phyloP scores from a whole-genome alignment of 257 asterid genomes.

The Ophiorrhiza pumila region DNA sequence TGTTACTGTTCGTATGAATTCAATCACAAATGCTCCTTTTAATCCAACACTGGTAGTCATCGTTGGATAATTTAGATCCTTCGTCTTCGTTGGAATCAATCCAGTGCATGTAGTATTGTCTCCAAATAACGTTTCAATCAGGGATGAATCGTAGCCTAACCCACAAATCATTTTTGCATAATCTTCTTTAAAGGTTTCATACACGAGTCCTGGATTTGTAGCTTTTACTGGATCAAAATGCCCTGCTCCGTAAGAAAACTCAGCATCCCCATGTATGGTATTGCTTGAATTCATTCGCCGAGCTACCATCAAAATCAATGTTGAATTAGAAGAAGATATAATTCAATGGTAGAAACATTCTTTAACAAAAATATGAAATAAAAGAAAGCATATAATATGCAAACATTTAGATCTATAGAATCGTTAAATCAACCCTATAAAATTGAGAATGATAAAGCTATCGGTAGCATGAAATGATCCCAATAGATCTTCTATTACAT shows the following conservation, averaged over 20 bases:
- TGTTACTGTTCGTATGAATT: slow-evolving; percentile 9
- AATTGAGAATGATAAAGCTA: no score
- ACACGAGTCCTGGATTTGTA: no score
- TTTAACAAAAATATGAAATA: background rate
- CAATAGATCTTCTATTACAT: no score
- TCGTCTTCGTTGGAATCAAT: background rate
- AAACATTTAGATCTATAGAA: no score
- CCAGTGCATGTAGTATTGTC: slow-evolving; percentile 7
- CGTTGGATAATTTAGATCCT: slow-evolving; percentile 19
- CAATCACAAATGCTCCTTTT: background rate
- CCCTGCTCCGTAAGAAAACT: no score
- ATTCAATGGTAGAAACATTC: background rate
- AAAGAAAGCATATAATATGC: background rate
- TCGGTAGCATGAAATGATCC: no score
- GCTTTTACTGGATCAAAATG: no score
- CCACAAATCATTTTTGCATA: background rate
- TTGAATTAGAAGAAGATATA: background rate
- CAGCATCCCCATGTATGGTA: background rate
- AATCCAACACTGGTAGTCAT: background rate
- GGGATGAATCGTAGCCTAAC: background rate
- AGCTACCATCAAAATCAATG: background rate
- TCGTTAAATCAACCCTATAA: background rate
- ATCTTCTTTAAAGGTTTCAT: background rate
- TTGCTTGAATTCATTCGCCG: background rate
- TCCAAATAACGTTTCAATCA: background rate